These are phyloP conservation scores for Tetrahymena malaccensis DNA, from an alignment of 73 alveolate species.

Conservation along the genomic window DNA sequence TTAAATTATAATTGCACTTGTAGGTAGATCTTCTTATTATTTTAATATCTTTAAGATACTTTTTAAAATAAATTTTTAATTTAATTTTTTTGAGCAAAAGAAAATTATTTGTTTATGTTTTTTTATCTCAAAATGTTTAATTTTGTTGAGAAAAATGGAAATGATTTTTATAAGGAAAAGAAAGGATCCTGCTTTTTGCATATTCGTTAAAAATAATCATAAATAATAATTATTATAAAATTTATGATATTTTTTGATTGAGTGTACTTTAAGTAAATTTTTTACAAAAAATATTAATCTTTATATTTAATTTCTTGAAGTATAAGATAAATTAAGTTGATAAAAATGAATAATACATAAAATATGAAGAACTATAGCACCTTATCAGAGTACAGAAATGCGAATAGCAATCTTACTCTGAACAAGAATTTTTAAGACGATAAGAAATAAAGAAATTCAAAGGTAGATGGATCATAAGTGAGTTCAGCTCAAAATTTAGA, in stretches of 20 bases:
- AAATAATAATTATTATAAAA: too few species aligned
- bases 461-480: background rate
- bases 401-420: background rate
- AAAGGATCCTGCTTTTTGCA: background rate
- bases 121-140: too few species aligned
- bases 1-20: too few species aligned
- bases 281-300: background rate
- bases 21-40: too few species aligned
- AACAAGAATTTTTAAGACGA: background rate
- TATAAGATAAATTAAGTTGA: background rate
- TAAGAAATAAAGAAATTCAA: background rate
- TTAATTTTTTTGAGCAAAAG: too few species aligned
- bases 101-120: too few species aligned
- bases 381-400: background rate
- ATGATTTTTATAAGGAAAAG: too few species aligned
- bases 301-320: background rate
- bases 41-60: too few species aligned
- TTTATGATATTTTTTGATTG: background rate
- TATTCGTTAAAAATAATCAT: background rate
- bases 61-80: too few species aligned
- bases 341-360: background rate
- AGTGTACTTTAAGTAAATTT: background rate
- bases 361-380: background rate
- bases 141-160: background rate
- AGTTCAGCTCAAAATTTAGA: background rate